phyloP scores from a whole-genome alignment of 2,329 filamentous ascomycete genomes.

The Colletotrichum eremochloae region DNA sequence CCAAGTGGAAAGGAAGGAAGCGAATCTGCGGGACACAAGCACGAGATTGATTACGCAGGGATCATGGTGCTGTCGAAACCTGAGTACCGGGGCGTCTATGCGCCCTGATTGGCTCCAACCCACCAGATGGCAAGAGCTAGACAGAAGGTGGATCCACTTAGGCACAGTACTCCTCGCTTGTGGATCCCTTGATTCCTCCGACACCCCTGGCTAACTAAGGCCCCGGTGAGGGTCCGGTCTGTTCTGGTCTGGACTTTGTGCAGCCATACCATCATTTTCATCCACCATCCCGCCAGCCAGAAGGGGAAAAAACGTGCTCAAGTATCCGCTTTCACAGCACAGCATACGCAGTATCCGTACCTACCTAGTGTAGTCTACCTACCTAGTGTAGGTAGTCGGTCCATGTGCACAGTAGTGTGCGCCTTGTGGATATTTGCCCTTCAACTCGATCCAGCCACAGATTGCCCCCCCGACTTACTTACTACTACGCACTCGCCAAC shows the following conservation, averaged over 20 bases:
- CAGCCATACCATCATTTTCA: slow-evolving; percentile 1
- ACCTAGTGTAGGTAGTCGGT: no score
- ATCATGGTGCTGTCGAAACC: slow-evolving; percentile 36
- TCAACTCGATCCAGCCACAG: not conserved
- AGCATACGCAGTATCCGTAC: not conserved
- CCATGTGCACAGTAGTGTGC: no score
- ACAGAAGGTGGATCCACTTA: not conserved
- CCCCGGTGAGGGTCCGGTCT: slow-evolving; percentile 21
- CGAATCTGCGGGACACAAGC: slow-evolving; percentile 41
- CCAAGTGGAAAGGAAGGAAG: not conserved
- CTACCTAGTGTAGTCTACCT: no score
- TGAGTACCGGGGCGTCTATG: slow-evolving; percentile 5
- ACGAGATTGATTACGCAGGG: slow-evolving; percentile 40
- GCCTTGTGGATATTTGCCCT: not conserved
- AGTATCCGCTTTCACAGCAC: not conserved
- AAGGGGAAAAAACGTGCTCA: no score
- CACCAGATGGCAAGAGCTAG: not conserved
- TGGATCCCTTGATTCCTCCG: slow-evolving; percentile 42
- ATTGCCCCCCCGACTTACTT: not conserved
- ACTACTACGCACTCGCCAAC: not conserved
- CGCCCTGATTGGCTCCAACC: slow-evolving; percentile 7
- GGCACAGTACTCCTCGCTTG: slow-evolving; percentile 5
- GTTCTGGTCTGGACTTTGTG: not conserved
- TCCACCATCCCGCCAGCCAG: not conserved
- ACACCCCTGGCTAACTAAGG: slow-evolving; percentile 30